Evolutionary conservation across 345 rosid genomes (phyloP).

Genomic region (Eucalyptus coolabah): DNA sequence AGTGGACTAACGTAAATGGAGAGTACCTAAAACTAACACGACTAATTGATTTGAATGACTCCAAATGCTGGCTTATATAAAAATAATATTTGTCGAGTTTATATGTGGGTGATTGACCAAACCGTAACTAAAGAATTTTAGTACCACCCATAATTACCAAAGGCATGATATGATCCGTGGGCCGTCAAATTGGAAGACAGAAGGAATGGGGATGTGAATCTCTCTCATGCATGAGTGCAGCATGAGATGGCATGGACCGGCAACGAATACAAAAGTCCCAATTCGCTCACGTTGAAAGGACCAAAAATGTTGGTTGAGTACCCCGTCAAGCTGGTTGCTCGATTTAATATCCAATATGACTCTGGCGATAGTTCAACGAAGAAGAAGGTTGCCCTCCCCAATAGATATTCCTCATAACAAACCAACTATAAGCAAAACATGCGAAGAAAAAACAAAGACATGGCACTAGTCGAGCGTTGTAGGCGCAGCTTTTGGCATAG

Average conservation of each 20-base stretch:
- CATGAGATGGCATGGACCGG: too few species aligned
- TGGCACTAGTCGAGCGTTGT: neutral
- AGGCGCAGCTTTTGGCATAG: neutral
- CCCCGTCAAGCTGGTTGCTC: neutral
- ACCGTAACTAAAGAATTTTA: neutral
- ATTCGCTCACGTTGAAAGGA: neutral
- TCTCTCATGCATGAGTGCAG: neutral
- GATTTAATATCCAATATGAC: neutral
- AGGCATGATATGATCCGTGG: neutral
- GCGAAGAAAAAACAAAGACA: neutral
- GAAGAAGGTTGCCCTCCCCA: neutral
- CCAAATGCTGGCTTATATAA: neutral
- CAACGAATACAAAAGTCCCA: too few species aligned
- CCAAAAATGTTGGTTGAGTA: neutral
- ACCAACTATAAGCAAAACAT: neutral
- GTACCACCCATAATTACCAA: neutral
- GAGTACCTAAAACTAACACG: neutral
- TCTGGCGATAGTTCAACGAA: neutral
- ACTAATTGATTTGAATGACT: neutral
- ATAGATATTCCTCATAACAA: neutral
- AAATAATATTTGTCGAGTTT: neutral
- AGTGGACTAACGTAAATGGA: neutral
- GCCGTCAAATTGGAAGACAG: neutral
- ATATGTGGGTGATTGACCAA: neutral
- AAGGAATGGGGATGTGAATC: neutral